These are phyloP conservation scores for Diddensiella caesifluorescens DNA, from an alignment of 805 yeast species.

Conservation along the genomic window DNA sequence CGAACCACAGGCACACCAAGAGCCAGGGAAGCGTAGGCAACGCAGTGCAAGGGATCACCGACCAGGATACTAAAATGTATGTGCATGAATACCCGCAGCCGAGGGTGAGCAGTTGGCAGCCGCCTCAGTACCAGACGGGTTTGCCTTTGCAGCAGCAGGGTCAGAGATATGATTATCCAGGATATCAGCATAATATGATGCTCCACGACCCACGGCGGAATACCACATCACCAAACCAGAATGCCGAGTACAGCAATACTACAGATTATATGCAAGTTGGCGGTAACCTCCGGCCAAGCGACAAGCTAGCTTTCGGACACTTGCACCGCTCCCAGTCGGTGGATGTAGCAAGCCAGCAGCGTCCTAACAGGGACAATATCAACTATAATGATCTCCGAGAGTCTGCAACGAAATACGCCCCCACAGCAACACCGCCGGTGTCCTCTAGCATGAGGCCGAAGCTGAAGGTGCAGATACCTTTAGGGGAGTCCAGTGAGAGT, in stretches of 20 bases:
- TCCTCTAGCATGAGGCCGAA: slow-evolving; percentile 29
- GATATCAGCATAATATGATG: slow-evolving; percentile 2
- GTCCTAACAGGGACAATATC: background rate
- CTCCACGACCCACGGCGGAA: slow-evolving; percentile 2
- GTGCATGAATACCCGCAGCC: background rate
- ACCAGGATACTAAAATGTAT: too few relatives aligned
- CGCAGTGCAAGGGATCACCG: too few relatives aligned
- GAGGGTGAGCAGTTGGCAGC: slow-evolving; percentile 4
- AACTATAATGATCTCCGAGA: background rate
- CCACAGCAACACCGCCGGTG: slow-evolving; percentile 1
- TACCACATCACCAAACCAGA: slow-evolving; percentile 1
- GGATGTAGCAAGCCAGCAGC: slow-evolving; percentile 2
- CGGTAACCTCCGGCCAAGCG: too few relatives aligned
- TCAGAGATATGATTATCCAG: slow-evolving; percentile 1
- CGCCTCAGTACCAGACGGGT: slow-evolving; percentile 11
- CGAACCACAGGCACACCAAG: background rate
- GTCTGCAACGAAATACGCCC: background rate
- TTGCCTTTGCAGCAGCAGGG: slow-evolving; percentile 9
- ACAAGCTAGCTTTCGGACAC: too few relatives aligned
- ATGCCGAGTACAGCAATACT: background rate
- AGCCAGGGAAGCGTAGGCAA: slow-evolving; percentile 9
- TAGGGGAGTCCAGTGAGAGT: slow-evolving; percentile 21
- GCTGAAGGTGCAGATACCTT: slow-evolving; percentile 36
- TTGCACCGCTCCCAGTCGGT: slow-evolving; percentile 6
- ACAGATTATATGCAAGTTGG: background rate